Base-by-base conservation (phyloP, 1,284 basidiomycete genomes). In the Leccinum pachyderme region DNA sequence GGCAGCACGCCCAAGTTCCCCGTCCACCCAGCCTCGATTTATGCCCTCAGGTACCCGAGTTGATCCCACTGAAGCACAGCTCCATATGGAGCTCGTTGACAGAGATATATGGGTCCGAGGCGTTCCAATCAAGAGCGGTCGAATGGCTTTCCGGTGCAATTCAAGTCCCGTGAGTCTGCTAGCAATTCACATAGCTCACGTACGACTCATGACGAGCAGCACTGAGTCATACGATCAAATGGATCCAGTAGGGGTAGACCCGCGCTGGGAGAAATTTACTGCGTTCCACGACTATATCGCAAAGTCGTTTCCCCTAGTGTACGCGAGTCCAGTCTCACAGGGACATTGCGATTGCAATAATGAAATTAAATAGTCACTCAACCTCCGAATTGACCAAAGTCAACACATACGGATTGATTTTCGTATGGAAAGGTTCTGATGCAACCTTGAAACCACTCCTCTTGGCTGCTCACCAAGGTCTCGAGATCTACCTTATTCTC, bases 381-480 rank as follows among this genome's bases (percentile, higher is more conserved):
- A 73, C 73, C 15, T 73, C 86, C 4, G 69, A 76, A 28, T 64
- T 84, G 50, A 80, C 78, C 1, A 79, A 81, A 57, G 81, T 91
- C 57, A 84, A 86, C 62, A 81, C 81, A 0, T 83, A 84, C 56
- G 89, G 83, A 0, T 68, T 90, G 15, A 73, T 90, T 1, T 89
- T 80, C 62, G 78, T 79, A 11, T 87, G 85, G 81, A 67, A 75
- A 41, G 89, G 89, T 39, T 76, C 77, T 0, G 75, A 86, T 56
- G 46, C 65, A 1, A 67, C 70, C 6, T 72, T 88, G 57, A 86
- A 89, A 66, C 89, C 88, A 1, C 64, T 89, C 2, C 74, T 90
- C 35, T 69, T 91, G 35, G 77, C 81, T 18, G 85, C 77, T 0
- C 87, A 90, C 64, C 84, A 88, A 74, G 85, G 83, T 77, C 52